These are phyloP conservation scores for Lentinula sp. DNA, from an alignment of 768 basidiomycete genomes.

Conservation along the genomic window DNA sequence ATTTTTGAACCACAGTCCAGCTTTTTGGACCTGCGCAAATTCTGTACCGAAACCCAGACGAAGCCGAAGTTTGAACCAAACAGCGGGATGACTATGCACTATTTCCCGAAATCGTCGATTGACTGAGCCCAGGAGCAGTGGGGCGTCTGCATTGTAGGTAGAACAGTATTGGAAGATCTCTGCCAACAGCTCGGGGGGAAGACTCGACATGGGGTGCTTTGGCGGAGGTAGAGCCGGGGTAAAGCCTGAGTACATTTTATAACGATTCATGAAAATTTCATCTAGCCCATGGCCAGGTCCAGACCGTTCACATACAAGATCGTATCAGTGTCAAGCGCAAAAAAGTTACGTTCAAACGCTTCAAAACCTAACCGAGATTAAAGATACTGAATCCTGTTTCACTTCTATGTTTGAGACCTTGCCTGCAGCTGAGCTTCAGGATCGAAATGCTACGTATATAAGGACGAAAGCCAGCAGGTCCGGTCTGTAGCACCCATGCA, in stretches of 20 bases:
- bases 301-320: background rate
- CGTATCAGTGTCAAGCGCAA: background rate
- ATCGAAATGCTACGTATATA: background rate
- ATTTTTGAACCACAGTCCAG: slow-evolving; percentile 2
- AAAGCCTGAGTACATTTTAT: background rate
- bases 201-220: background rate
- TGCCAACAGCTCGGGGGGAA: slow-evolving; percentile 1
- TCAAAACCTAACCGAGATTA: background rate
- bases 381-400: background rate
- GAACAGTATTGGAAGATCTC: slow-evolving; percentile 4
- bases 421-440: background rate
- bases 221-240: background rate
- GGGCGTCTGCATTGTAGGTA: background rate
- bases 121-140: slow-evolving; percentile 1
- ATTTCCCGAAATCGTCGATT: background rate
- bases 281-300: background rate
- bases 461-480: too few relatives aligned
- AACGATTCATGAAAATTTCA: background rate
- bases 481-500: too few relatives aligned
- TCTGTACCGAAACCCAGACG: background rate
- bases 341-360: background rate
- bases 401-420: background rate
- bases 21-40: background rate
- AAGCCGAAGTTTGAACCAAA: slow-evolving; percentile 2
- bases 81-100: background rate